These are phyloP conservation scores for Capsicum pubescens DNA, from an alignment of 257 asterid genomes.

Conservation along the genomic window DNA sequence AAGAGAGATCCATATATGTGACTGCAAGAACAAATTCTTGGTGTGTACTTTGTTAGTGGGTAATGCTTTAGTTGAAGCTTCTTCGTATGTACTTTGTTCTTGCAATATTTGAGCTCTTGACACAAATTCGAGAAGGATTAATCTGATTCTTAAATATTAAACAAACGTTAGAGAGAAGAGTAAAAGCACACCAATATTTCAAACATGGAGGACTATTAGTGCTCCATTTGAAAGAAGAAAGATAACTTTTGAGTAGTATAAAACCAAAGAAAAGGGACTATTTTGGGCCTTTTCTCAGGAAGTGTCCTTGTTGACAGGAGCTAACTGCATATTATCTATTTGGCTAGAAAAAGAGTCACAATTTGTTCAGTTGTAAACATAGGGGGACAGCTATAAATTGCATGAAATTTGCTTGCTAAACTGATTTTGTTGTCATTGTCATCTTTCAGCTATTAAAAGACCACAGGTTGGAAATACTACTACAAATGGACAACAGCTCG, in stretches of 20 bases:
- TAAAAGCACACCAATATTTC: too few relatives aligned
- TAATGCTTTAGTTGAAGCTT: too few relatives aligned
- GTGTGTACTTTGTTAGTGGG: too few relatives aligned
- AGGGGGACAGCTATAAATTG: background rate
- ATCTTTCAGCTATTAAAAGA: slow-evolving; percentile 48
- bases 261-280: background rate
- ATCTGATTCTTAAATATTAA: too few relatives aligned
- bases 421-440: slow-evolving; percentile 19
- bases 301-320: background rate
- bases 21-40: too few relatives aligned
- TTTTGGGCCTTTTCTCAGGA: background rate
- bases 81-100: too few relatives aligned
- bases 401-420: background rate
- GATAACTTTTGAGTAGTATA: background rate
- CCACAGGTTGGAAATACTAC: slow-evolving; percentile 39
- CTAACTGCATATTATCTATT: background rate
- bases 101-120: too few relatives aligned
- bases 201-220: background rate
- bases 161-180: too few relatives aligned
- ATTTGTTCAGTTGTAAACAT: background rate
- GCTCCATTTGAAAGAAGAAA: background rate
- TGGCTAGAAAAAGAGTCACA: background rate
- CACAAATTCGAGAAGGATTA: too few relatives aligned
- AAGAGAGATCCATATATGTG: too few relatives aligned
- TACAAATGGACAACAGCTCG: slow-evolving; percentile 37